Conservation (phyloP, 306 rosid genomes). For the Vigna trinervia region DNA sequence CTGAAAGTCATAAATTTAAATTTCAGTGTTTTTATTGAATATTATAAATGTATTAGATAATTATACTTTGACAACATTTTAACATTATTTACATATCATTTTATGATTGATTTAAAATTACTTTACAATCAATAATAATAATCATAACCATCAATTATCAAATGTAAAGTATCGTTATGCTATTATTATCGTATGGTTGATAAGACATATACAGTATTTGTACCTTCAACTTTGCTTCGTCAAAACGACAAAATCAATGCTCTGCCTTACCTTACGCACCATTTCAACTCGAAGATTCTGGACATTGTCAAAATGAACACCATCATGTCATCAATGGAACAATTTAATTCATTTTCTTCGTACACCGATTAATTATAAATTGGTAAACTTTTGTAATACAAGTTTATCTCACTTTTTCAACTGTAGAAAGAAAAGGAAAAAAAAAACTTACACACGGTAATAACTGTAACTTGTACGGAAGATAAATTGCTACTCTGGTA, state of each 20-base stretch:
- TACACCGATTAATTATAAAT: not conserved
- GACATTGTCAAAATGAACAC: not conserved
- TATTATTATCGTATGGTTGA: not conserved
- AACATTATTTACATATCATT: too few species aligned
- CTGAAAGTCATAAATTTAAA: too few species aligned
- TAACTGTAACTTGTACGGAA: not conserved
- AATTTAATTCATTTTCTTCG: not conserved
- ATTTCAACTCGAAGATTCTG: constrained; percentile 1
- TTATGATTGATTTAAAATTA: too few species aligned
- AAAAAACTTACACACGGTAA: not conserved
- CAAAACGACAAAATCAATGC: constrained; percentile 34
- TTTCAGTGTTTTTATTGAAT: too few species aligned
- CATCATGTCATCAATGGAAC: not conserved
- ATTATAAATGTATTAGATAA: not conserved
- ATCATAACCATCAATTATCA: too few species aligned
- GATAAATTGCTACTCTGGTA: not conserved
- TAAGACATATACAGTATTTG: not conserved
- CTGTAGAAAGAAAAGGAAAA: too few species aligned
- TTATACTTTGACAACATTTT: too few species aligned
- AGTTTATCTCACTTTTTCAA: not conserved
- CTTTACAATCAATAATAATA: too few species aligned
- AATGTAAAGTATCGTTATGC: too few species aligned
- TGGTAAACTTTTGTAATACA: too few species aligned
- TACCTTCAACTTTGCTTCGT: not conserved
- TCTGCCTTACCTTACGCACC: not conserved